These are phyloP conservation scores for Kwoniella botswanensis DNA, from an alignment of 768 basidiomycete genomes.

Conservation along the genomic window DNA sequence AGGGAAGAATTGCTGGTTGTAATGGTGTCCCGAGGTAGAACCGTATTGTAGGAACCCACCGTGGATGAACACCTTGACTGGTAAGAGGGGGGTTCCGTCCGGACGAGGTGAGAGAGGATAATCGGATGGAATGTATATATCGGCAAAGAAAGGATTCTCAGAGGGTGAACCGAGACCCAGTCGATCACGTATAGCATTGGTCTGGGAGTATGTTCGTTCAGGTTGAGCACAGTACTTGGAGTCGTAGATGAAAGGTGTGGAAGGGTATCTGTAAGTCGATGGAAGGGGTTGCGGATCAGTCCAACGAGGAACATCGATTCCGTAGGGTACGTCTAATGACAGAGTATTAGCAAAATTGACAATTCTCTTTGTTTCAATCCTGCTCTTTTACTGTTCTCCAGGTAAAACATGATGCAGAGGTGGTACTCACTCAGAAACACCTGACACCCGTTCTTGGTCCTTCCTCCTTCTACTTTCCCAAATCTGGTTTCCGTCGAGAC, in stretches of 20 bases:
- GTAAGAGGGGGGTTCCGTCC: constrained; percentile 58
- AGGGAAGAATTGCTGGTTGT: constrained; percentile 72
- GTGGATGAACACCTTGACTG: constrained; percentile 77
- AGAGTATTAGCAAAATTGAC: background rate
- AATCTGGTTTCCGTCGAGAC: constrained; percentile 28
- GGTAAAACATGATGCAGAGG: background rate
- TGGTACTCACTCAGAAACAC: constrained; percentile 41
- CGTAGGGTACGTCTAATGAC: constrained; percentile 72
- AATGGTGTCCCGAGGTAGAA: constrained; percentile 68
- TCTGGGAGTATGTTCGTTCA: constrained; percentile 61
- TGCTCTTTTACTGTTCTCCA: background rate
- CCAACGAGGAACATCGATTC: constrained; percentile 69
- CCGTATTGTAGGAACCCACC: constrained; percentile 82
- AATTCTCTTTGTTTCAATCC: background rate
- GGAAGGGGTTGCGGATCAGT: constrained; percentile 69
- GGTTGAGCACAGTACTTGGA: constrained; percentile 62
- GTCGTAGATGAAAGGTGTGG: constrained; percentile 70
- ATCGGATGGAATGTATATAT: constrained; percentile 61
- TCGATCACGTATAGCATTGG: constrained; percentile 65
- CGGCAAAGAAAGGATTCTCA: constrained; percentile 74
- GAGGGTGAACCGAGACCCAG: constrained; percentile 71
- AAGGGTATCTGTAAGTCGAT: constrained; percentile 63
- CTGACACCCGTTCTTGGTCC: constrained; percentile 38
- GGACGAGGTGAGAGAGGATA: constrained; percentile 36
- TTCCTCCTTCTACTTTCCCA: constrained; percentile 39